phyloP scores from a whole-genome alignment of 331 rosid species.

The Telfairia occidentalis region DNA sequence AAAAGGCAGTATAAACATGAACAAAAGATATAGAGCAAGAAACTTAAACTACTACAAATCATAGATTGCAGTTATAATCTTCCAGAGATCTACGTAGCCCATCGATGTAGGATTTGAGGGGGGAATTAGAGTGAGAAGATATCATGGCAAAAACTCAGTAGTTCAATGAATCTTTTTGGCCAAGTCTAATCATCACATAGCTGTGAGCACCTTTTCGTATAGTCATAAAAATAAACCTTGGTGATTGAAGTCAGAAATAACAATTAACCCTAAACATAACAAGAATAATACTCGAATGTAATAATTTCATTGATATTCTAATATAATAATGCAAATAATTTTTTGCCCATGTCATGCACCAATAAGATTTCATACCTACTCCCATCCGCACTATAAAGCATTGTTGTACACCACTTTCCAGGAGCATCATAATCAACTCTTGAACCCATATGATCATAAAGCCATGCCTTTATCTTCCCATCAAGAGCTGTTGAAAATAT shows the following conservation, averaged over 20 bases:
- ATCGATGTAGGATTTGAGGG: neutral
- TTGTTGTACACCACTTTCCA: slow-evolving; percentile 73
- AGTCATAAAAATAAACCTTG: neutral
- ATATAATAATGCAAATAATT: neutral
- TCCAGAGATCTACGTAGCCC: neutral
- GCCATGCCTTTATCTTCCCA: slow-evolving; percentile 93
- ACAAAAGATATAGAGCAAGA: neutral
- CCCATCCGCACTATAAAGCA: slow-evolving; percentile 86
- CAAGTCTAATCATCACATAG: neutral
- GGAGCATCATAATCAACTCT: slow-evolving; percentile 92
- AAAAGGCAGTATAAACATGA: neutral
- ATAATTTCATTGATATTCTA: neutral
- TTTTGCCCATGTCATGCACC: neutral
- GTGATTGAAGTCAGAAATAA: neutral
- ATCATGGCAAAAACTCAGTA: neutral
- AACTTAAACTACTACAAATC: neutral
- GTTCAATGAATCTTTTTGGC: neutral
- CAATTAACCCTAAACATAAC: neutral
- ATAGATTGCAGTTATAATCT: neutral
- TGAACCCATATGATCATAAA: slow-evolving; percentile 70
- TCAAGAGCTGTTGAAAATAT: slow-evolving; percentile 80
- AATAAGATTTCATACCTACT: slow-evolving; percentile 38
- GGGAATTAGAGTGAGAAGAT: neutral
- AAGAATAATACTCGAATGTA: neutral
- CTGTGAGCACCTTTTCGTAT: neutral